Conservation (phyloP, 176 grass and related monocot genomes). For the Eremochloa ophiuroides region DNA sequence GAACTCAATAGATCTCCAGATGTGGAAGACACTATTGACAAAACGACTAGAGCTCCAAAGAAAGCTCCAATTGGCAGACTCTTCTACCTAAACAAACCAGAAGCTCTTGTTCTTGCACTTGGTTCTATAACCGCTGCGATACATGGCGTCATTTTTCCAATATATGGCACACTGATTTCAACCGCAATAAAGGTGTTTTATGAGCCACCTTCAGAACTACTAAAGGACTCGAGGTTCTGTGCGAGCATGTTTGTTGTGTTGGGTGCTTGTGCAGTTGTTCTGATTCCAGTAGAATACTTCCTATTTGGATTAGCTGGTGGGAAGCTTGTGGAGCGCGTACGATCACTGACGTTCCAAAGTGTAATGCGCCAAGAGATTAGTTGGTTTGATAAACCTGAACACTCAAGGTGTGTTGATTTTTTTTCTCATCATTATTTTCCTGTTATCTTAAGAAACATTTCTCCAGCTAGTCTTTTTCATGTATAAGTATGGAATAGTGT, state of each 20-base stretch:
- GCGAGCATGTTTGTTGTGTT: constrained; percentile 62
- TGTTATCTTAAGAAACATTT: not conserved
- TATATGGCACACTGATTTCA: constrained; percentile 68
- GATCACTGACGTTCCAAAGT: constrained; percentile 53
- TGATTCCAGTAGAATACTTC: constrained; percentile 56
- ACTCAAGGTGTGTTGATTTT: constrained; percentile 55
- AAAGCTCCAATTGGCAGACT: constrained; percentile 51
- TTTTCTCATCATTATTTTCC: not conserved
- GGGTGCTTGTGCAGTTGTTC: constrained; percentile 28
- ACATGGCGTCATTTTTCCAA: constrained; percentile 55
- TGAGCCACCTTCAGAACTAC: constrained; percentile 50
- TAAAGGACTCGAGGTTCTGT: constrained; percentile 73
- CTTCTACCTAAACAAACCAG: constrained; percentile 75
- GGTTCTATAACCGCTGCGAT: constrained; percentile 50
- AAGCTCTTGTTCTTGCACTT: constrained; percentile 49
- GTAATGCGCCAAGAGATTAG: constrained; percentile 74
- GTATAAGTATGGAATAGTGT: not conserved
- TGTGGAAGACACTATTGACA: constrained; percentile 18
- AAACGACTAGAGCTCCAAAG: constrained; percentile 27
- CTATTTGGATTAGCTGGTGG: constrained; percentile 75
- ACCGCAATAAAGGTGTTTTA: constrained; percentile 74
- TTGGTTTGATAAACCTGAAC: constrained; percentile 83
- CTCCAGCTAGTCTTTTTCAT: not conserved
- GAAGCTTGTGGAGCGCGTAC: constrained; percentile 71
- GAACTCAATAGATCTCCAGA: constrained; percentile 29